These are phyloP conservation scores for Anethum foeniculum DNA, from an alignment of 140 eudicot genomes.

Conservation along the genomic window DNA sequence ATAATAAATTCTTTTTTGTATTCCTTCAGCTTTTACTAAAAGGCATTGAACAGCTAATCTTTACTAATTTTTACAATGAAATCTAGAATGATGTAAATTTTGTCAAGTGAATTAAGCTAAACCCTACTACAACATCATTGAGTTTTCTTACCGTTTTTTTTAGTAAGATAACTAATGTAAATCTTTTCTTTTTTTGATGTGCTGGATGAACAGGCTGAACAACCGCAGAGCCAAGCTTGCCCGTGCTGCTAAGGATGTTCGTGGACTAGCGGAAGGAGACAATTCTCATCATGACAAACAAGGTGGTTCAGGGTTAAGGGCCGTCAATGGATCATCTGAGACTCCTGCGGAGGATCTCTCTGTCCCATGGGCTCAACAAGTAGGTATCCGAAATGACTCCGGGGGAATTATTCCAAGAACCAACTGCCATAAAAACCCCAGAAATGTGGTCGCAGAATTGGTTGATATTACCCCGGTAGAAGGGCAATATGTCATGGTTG, in stretches of 20 bases:
- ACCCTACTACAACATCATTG: neutral
- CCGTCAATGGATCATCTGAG: conserved; percentile 30
- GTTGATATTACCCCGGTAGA: conserved; percentile 24
- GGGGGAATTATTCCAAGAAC: neutral
- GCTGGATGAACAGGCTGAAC: conserved; percentile 53
- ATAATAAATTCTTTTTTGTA: neutral
- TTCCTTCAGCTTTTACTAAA: neutral
- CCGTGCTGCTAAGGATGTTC: conserved; percentile 76
- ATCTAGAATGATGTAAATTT: neutral
- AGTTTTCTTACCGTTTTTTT: no score
- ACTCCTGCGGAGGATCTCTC: conserved; percentile 38
- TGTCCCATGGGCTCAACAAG: conserved; percentile 30
- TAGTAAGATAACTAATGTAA: neutral
- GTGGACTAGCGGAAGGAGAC: conserved; percentile 45
- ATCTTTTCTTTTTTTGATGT: neutral
- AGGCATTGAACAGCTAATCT: neutral
- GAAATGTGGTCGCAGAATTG: conserved; percentile 5
- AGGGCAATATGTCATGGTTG: conserved; percentile 58
- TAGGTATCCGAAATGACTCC: conserved; percentile 16
- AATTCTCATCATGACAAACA: conserved; percentile 45
- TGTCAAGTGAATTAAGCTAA: neutral
- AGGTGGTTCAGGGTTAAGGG: conserved; percentile 39
- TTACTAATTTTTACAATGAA: neutral
- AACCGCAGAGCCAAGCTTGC: conserved; percentile 94
- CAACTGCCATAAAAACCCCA: conserved; percentile 18